Evolutionary conservation across 805 yeast genomes (phyloP).

Genomic region (Candida orba): DNA sequence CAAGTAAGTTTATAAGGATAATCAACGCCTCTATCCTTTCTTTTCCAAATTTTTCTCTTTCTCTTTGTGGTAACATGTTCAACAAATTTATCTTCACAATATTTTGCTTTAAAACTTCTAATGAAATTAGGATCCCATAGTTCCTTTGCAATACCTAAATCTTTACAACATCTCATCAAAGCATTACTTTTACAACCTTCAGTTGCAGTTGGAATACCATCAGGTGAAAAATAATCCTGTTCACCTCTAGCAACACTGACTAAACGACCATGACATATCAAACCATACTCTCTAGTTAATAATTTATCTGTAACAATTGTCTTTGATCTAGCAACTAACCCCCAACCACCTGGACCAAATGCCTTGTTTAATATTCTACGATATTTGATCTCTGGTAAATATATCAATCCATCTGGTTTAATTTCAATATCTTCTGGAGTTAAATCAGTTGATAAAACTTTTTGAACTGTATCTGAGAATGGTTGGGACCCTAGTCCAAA

Average conservation of each 20-base stretch:
- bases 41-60: constrained; percentile 89
- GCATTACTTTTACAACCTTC: constrained; percentile 98
- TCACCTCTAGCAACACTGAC: constrained; percentile 94
- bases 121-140: constrained; percentile 96
- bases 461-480: constrained; percentile 54
- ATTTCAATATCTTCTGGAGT: constrained; percentile 75
- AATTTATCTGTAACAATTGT: constrained; percentile 66
- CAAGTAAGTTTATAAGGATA: constrained; percentile 63
- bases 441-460: constrained; percentile 56
- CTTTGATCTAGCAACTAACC: constrained; percentile 87
- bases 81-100: constrained; percentile 78
- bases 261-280: constrained; percentile 79
- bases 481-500: constrained; percentile 81
- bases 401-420: constrained; percentile 90
- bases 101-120: constrained; percentile 49
- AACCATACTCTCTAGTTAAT: constrained; percentile 85
- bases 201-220: constrained; percentile 88
- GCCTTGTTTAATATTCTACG: constrained; percentile 83
- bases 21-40: constrained; percentile 74
- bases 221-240: constrained; percentile 82
- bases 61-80: constrained; percentile 76
- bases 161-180: constrained; percentile 96
- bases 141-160: constrained; percentile 93
- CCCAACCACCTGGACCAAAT: constrained; percentile 99
- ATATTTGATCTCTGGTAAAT: constrained; percentile 92